Base-by-base conservation (phyloP, 805 yeast genomes). In the Yamadazyma olivae region DNA sequence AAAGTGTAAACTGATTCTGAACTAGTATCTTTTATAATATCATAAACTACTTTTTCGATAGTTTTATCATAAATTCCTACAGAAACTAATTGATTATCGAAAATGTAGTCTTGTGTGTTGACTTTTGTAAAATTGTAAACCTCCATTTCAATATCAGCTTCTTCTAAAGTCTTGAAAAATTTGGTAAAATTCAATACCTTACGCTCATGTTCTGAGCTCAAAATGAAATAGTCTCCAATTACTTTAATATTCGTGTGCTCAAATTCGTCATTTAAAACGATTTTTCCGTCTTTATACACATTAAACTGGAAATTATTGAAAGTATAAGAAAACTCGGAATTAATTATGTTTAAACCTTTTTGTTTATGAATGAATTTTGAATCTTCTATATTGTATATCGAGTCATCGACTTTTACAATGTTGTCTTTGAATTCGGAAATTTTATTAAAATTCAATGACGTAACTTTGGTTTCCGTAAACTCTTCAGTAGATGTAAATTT, bases 341-440 rank as follows among this genome's bases (percentile, higher is more conserved):
- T 20, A 2, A 38, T 15, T n/a, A 40, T 27, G 6, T 31, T 15
- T 12, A 33, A 17, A 16, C 20, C 32, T 12, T 33, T 27, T 5
- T 31, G 17, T 17, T 30, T 38, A n/a, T 23, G 7, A 2, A 38
- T 30, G 2, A 19, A 22, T 18, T 32, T 27, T 21, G 26, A 17
- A 5, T 31, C 17, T 14, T 40, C 39, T 8, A 43, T 13, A 25
- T 40, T 28, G 18, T 26, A 32, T n/a, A 34, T 24, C 12, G 85
- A 78, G 39, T 78, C 74, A 40, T 82, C 87, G 35, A 81, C 65
- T 16, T 27, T 27, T 0, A 81, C 75, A 22, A 83, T 72, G 48
- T 90, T 96, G 45, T 83, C 93, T 40, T 84, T 88, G 18, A 93
- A 54, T 46, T 88, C 89, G 32, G 87, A 76, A 56, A 82, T 15